Percentiles rank a stretch among this genome's conserved stretches.
Evolutionary conservation across 371 early-diverging fungal genomes (phyloP).

Genomic region (Mucor racemosus): DNA sequence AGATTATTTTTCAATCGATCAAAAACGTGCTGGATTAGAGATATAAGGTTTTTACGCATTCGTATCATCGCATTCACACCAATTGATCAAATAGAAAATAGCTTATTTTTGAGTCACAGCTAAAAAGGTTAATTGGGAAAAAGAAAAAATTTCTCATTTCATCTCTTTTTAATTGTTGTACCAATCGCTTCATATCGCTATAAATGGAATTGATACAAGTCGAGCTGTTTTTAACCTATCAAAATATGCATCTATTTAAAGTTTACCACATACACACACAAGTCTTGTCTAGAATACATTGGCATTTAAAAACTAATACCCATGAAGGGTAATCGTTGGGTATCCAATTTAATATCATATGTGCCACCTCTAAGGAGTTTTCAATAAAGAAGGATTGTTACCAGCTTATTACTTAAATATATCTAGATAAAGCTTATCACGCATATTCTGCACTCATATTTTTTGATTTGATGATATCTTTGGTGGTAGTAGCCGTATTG

Average conservation of each 20-base stretch:
- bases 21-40: background rate
- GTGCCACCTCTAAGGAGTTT: background rate
- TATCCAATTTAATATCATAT: background rate
- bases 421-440: background rate
- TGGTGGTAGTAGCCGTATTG: background rate
- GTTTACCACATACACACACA: background rate
- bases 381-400: background rate
- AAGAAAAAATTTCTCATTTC: background rate
- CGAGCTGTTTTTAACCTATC: background rate
- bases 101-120: background rate
- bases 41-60: too few relatives aligned
- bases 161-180: background rate
- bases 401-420: background rate
- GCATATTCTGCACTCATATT: background rate
- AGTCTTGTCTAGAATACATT: background rate
- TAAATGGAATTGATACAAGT: background rate
- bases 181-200: slow-evolving; percentile 1
- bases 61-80: background rate
- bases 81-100: background rate
- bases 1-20: background rate
- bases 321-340: background rate
- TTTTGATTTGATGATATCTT: background rate
- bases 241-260: background rate
- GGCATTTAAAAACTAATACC: background rate
- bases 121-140: background rate